phyloP scores from a whole-genome alignment of 2,329 filamentous ascomycete genomes.

The Aspergillus flavus region DNA sequence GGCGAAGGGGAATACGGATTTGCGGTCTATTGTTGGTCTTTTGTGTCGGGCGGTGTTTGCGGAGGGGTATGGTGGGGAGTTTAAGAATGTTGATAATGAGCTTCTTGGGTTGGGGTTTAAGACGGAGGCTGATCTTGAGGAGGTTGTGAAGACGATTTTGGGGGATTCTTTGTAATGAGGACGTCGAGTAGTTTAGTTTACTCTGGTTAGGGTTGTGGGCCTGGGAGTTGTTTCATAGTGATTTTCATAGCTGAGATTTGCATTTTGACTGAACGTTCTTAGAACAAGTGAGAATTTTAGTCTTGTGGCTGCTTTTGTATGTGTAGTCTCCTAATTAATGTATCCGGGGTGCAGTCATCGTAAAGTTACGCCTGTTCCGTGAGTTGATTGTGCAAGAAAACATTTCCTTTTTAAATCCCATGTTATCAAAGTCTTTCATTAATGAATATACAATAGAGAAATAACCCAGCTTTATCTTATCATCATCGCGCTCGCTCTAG shows the following conservation, averaged over 20 bases:
- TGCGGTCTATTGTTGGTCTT: not conserved
- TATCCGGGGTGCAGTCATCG: no score
- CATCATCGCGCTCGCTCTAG: not conserved
- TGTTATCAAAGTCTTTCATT: not conserved
- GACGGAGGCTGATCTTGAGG: conserved; percentile 6
- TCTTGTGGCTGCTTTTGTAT: not conserved
- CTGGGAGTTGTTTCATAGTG: not conserved
- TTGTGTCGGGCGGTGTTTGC: conserved; percentile 4
- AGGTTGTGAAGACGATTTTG: conserved; percentile 4
- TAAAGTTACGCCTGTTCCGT: not conserved
- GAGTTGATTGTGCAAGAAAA: not conserved
- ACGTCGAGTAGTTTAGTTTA: no score
- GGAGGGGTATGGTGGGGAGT: conserved; percentile 8
- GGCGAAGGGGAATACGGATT: not conserved
- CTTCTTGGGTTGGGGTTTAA: conserved; percentile 3
- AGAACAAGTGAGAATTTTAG: not conserved
- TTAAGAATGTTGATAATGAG: conserved; percentile 8
- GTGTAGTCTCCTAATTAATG: no score
- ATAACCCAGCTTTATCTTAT: not conserved
- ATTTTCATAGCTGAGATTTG: not conserved
- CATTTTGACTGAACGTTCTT: not conserved
- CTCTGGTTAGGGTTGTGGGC: not conserved
- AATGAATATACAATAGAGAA: not conserved
- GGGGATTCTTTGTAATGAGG: not conserved
- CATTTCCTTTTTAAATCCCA: not conserved